Conservation (phyloP, 1,284 basidiomycete genomes). For the Cryptococcus amylolentus region DNA sequence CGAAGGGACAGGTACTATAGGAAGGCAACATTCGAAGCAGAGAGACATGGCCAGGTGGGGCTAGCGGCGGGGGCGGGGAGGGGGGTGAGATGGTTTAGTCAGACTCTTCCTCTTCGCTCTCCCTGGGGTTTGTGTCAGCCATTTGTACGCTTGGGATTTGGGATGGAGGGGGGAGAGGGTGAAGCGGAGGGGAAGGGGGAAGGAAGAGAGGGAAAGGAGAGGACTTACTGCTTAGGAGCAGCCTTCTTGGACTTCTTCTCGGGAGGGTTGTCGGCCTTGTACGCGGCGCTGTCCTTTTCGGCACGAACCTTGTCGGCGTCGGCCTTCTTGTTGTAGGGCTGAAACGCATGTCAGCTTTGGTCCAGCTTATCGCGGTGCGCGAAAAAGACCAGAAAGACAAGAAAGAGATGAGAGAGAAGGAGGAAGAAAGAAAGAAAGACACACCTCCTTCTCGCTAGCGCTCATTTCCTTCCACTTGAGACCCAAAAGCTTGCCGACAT, state of each 20-base stretch:
- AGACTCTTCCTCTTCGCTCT: background rate
- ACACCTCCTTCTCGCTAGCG: constrained; percentile 78
- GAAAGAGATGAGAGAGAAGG: constrained; percentile 2
- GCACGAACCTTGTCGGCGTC: constrained; percentile 75
- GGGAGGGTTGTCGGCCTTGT: constrained; percentile 53
- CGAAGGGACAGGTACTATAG: background rate
- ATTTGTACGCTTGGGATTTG: too few species aligned
- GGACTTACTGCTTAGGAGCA: constrained; percentile 4
- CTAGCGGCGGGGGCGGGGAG: background rate
- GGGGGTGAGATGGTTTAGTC: background rate
- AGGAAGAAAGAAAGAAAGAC: constrained; percentile 13
- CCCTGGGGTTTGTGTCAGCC: background rate
- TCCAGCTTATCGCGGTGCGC: background rate
- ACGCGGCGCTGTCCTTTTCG: constrained; percentile 56
- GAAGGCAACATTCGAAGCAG: background rate
- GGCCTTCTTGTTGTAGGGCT: constrained; percentile 90
- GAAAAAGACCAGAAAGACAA: background rate
- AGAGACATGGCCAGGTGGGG: background rate
- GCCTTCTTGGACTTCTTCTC: constrained; percentile 25
- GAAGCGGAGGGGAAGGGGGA: background rate
- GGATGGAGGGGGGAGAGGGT: background rate
- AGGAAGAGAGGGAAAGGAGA: background rate
- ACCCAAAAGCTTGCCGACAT: constrained; percentile 81
- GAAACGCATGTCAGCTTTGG: constrained; percentile 3
- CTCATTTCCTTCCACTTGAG: constrained; percentile 86